Evolutionary conservation across 2,329 filamentous ascomycete genomes (phyloP).

Genomic region (Catunica adiposa): DNA sequence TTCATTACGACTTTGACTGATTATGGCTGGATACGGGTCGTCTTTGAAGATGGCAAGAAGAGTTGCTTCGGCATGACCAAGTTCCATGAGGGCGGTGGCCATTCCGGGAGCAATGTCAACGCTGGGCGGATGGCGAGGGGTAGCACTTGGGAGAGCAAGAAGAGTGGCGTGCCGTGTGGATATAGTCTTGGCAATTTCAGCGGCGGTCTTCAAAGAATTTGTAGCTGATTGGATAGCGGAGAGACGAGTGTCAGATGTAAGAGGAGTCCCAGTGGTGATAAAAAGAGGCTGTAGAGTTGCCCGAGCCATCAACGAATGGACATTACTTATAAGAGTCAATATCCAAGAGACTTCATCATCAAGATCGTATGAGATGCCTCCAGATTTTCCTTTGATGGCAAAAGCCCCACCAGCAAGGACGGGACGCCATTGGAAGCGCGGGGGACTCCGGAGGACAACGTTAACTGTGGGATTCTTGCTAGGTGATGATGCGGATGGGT

Average conservation of each 20-base stretch:
- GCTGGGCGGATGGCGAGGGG: slow-evolving; percentile 23
- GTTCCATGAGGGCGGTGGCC: slow-evolving; percentile 39
- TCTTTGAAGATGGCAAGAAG: slow-evolving; percentile 83
- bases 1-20: slow-evolving; percentile 66
- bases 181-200: slow-evolving; percentile 61
- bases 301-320: slow-evolving; percentile 56
- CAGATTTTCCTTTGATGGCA: slow-evolving; percentile 39
- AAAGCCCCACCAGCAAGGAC: slow-evolving; percentile 34
- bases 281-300: slow-evolving; percentile 58
- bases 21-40: slow-evolving; percentile 73
- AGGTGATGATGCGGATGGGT: slow-evolving; percentile 24
- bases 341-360: slow-evolving; percentile 73
- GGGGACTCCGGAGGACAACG: slow-evolving; percentile 20
- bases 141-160: slow-evolving; percentile 19
- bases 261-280: slow-evolving; percentile 42
- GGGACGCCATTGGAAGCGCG: slow-evolving; percentile 68
- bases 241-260: slow-evolving; percentile 48
- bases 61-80: slow-evolving; percentile 76
- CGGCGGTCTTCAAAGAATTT: slow-evolving; percentile 59
- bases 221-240: slow-evolving; percentile 57
- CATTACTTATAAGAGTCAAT: slow-evolving; percentile 59
- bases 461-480: slow-evolving; percentile 7
- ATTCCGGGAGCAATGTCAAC: slow-evolving; percentile 37
- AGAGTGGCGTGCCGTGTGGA: slow-evolving; percentile 22
- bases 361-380: slow-evolving; percentile 45